Evolutionary conservation across 352 stramenopile species (phyloP).

Genomic region (Peronosclerospora sorghi): DNA sequence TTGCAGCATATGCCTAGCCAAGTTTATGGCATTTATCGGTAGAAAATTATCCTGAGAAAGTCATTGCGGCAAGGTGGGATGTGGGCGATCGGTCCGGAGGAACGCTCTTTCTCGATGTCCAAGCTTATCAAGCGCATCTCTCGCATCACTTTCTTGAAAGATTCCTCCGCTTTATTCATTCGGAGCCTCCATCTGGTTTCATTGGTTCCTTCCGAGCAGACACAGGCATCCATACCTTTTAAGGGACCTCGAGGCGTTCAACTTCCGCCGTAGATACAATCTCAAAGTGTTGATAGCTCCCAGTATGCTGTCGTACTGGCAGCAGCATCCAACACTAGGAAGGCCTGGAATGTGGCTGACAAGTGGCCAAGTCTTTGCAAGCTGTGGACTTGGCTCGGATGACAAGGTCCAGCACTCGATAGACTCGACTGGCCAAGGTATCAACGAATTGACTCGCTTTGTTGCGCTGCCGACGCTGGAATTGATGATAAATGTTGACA

Average conservation of each 20-base stretch:
- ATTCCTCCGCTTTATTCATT: slow-evolving; percentile 18
- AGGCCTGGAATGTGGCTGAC: slow-evolving; percentile 33
- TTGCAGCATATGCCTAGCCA: slow-evolving; percentile 55
- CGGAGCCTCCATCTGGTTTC: slow-evolving; percentile 7
- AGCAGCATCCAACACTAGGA: slow-evolving; percentile 8
- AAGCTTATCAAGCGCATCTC: slow-evolving; percentile 57
- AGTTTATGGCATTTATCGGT: slow-evolving; percentile 56
- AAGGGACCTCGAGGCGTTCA: slow-evolving; percentile 4
- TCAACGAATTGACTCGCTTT: slow-evolving; percentile 40
- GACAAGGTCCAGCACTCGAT: slow-evolving; percentile 18
- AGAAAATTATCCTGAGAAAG: slow-evolving; percentile 61
- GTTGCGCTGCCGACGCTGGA: slow-evolving; percentile 23
- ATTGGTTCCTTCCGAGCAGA: not conserved
- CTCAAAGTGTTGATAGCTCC: slow-evolving; percentile 60
- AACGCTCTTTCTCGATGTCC: slow-evolving; percentile 56
- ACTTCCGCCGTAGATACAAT: slow-evolving; percentile 15
- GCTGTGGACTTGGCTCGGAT: slow-evolving; percentile 24
- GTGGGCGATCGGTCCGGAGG: slow-evolving; percentile 20
- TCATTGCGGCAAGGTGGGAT: slow-evolving; percentile 50
- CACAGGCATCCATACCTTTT: not conserved
- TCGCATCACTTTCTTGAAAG: slow-evolving; percentile 39
- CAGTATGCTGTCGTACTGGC: slow-evolving; percentile 55
- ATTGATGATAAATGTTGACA: slow-evolving; percentile 58
- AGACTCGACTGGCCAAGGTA: slow-evolving; percentile 1
- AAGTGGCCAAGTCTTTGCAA: slow-evolving; percentile 56